phyloP scores from a whole-genome alignment of 345 rosid species.

The Excoecaria cochinchinensis region DNA sequence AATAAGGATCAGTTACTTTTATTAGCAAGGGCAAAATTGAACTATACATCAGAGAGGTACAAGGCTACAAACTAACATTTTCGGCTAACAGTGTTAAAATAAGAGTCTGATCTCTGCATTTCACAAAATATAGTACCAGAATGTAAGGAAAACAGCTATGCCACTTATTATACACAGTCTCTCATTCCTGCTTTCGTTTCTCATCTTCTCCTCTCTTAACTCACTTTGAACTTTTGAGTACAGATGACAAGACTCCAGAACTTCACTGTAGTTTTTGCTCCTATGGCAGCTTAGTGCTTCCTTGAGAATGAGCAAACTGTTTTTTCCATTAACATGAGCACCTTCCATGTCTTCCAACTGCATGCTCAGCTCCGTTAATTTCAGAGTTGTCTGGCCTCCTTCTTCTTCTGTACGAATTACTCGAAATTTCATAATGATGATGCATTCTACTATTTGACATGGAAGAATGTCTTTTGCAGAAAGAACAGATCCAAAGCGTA shows the following conservation, averaged over 20 bases:
- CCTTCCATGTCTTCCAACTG: conserved; percentile 83
- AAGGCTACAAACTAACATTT: conserved; percentile 5
- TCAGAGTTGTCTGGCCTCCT: conserved; percentile 46
- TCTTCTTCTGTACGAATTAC: conserved; percentile 48
- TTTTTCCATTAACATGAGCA: conserved; percentile 69
- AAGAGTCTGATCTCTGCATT: background rate
- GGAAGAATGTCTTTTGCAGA: conserved; percentile 70
- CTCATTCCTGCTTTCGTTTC: conserved; percentile 65
- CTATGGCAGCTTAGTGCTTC: conserved; percentile 62
- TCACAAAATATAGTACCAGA: conserved; percentile 62
- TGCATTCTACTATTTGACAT: conserved; percentile 69
- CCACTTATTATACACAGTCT: conserved; percentile 58
- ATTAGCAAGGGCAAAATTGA: conserved; percentile 36
- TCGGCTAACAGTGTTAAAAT: background rate
- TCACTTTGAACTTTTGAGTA: conserved; percentile 66
- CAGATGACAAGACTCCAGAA: conserved; percentile 62
- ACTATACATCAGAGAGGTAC: conserved; percentile 22
- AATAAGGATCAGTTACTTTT: conserved; percentile 8
- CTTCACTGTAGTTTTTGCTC: conserved; percentile 72
- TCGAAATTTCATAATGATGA: conserved; percentile 64
- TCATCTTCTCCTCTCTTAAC: conserved; percentile 71
- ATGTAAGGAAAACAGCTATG: conserved; percentile 58
- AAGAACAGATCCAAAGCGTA: conserved; percentile 70
- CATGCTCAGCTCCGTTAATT: conserved; percentile 72
- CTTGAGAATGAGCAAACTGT: conserved; percentile 63